phyloP scores from a whole-genome alignment of 192 early-diverging fungal genomes.

The Coemansia sp. region DNA sequence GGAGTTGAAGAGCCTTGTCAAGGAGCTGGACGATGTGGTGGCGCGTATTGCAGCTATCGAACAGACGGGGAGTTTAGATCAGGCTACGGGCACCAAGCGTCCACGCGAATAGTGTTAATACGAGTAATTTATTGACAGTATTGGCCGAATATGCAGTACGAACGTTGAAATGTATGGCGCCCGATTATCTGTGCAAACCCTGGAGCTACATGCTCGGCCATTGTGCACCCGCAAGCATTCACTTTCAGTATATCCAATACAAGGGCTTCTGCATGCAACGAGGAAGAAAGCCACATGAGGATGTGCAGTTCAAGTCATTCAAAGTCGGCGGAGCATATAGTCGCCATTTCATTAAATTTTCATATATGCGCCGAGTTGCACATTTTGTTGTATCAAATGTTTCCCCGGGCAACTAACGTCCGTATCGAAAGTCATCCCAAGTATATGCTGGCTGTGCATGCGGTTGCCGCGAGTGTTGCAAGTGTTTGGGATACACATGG shows the following conservation, averaged over 20 bases:
- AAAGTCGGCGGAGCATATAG: not conserved
- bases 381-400: too few species aligned
- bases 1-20: slow-evolving; percentile 60
- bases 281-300: not conserved
- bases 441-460: slow-evolving; percentile 9
- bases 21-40: slow-evolving; percentile 63
- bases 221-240: too few species aligned
- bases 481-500: slow-evolving; percentile 9
- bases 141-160: not conserved
- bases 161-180: not conserved
- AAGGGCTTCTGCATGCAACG: not conserved
- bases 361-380: slow-evolving; percentile 2
- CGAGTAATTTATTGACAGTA: not conserved
- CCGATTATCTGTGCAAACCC: not conserved
- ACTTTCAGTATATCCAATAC: too few species aligned
- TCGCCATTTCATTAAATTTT: not conserved
- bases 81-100: slow-evolving; percentile 27
- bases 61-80: not conserved
- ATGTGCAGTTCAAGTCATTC: not conserved
- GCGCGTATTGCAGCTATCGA: slow-evolving; percentile 53
- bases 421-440: slow-evolving; percentile 30
- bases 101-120: slow-evolving; percentile 30
- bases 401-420: not conserved
- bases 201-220: not conserved
- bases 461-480: not conserved